phyloP scores from a whole-genome alignment of 345 rosid species.

The Mercurialis annua region DNA sequence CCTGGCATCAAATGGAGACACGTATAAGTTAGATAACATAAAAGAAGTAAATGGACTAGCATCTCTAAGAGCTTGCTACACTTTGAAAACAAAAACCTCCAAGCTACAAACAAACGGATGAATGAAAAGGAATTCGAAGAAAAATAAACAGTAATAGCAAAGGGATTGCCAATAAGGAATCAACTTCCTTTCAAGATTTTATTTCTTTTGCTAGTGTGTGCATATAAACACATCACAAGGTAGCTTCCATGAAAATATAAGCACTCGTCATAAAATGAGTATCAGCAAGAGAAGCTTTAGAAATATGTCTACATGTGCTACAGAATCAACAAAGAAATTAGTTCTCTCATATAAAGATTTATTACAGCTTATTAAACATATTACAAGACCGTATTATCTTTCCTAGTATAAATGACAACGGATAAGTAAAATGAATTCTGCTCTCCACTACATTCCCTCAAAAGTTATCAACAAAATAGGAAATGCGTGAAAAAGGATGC shows the following conservation, averaged over 20 bases:
- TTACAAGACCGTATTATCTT: not conserved
- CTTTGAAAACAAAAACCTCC: not conserved
- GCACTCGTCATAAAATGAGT: not conserved
- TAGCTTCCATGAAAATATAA: not conserved
- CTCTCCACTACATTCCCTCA: no score
- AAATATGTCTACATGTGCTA: not conserved
- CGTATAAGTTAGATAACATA: not conserved
- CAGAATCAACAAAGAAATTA: not conserved
- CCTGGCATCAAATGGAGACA: slow-evolving; percentile 15
- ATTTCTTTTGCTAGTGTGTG: not conserved
- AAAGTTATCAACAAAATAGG: no score
- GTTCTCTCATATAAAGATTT: not conserved
- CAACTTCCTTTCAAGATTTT: not conserved
- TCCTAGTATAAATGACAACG: no score
- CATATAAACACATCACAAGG: not conserved
- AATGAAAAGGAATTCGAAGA: slow-evolving; percentile 5
- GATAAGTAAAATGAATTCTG: no score
- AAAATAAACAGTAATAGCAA: not conserved
- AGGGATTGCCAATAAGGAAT: not conserved
- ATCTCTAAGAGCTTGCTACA: not conserved
- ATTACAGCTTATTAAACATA: not conserved
- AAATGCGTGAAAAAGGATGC: no score
- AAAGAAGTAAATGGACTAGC: not conserved
- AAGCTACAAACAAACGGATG: not conserved
- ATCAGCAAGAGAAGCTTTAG: not conserved